A percentile compares a stretch with the other conserved stretches of the same genome.
These are phyloP conservation scores for Ascosphaera apis DNA, from an alignment of 2,329 filamentous ascomycete genomes.

Conservation along the genomic window DNA sequence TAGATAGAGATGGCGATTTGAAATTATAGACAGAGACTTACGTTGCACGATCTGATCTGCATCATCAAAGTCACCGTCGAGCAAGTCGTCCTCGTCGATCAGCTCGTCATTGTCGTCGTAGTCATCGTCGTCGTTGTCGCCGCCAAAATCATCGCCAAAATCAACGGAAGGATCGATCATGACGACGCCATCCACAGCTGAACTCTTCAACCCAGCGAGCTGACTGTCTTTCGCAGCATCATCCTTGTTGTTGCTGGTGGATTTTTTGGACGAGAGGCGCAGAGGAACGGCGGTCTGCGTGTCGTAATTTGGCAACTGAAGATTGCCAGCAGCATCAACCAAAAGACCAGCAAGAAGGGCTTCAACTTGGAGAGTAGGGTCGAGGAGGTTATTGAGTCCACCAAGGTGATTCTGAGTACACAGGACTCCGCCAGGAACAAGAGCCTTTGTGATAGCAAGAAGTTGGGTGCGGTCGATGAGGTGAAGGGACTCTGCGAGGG, in stretches of 20 bases:
- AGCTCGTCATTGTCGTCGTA: slow-evolving; percentile 52
- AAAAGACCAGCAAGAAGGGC: slow-evolving; percentile 66
- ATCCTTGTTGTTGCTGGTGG: too few species aligned
- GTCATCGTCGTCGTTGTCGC: slow-evolving; percentile 25
- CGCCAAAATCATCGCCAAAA: slow-evolving; percentile 39
- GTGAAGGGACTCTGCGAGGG: slow-evolving; percentile 35
- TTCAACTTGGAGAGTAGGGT: too few species aligned
- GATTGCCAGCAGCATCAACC: slow-evolving; percentile 33
- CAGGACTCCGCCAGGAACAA: slow-evolving; percentile 46
- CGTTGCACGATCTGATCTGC: slow-evolving; percentile 55
- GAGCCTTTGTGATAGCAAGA: slow-evolving; percentile 40
- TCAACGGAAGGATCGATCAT: too few species aligned
- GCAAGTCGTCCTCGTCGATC: slow-evolving; percentile 72
- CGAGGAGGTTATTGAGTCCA: too few species aligned
- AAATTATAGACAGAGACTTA: slow-evolving; percentile 30
- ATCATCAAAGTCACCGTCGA: slow-evolving; percentile 71
- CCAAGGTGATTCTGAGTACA: too few species aligned
- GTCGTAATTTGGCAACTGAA: slow-evolving; percentile 48
- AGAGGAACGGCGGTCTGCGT: slow-evolving; percentile 35
- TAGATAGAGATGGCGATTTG: slow-evolving; percentile 1
- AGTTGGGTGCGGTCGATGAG: slow-evolving; percentile 48
- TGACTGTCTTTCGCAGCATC: slow-evolving; percentile 3
- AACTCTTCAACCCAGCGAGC: too few species aligned
- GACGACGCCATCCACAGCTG: too few species aligned
- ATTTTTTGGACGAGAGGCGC: slow-evolving; percentile 42